A percentile compares a stretch with the other conserved stretches of the same genome.
Conservation (phyloP, 805 yeast species). For the Saccharomyces cerevisiae region DNA sequence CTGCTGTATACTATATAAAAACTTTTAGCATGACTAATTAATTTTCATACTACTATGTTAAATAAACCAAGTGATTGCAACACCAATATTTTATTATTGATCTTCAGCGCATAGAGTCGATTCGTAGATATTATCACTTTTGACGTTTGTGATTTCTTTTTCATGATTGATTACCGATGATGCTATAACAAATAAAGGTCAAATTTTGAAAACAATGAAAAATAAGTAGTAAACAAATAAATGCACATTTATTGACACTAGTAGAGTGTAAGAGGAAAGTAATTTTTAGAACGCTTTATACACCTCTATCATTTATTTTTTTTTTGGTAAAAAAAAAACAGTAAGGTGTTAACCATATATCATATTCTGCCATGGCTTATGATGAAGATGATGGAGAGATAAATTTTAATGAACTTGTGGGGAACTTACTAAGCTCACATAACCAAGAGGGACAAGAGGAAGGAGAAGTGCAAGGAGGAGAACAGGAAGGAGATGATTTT, state of each 20-base stretch:
- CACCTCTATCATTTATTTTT: background rate
- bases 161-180: background rate
- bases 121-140: background rate
- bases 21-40: background rate
- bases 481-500: background rate
- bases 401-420: constrained; percentile 29
- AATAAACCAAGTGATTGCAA: background rate
- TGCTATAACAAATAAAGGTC: background rate
- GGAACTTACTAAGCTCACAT: constrained; percentile 24
- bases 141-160: background rate
- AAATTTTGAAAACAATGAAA: background rate
- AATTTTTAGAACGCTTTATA: background rate
- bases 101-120: no score
- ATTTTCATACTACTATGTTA: background rate
- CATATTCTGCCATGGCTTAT: background rate
- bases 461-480: background rate
- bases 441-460: constrained; percentile 9
- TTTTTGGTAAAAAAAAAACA: background rate
- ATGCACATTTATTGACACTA: background rate
- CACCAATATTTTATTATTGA: background rate
- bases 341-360: background rate
- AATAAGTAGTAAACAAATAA: background rate
- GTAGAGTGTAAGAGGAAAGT: background rate
- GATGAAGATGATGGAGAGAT: constrained; percentile 25
- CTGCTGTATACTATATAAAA: background rate